A percentile compares a stretch with the other conserved stretches of the same genome.
phyloP scores from a whole-genome alignment of 495 filamentous ascomycete species.

The Aspergillus campestris region DNA sequence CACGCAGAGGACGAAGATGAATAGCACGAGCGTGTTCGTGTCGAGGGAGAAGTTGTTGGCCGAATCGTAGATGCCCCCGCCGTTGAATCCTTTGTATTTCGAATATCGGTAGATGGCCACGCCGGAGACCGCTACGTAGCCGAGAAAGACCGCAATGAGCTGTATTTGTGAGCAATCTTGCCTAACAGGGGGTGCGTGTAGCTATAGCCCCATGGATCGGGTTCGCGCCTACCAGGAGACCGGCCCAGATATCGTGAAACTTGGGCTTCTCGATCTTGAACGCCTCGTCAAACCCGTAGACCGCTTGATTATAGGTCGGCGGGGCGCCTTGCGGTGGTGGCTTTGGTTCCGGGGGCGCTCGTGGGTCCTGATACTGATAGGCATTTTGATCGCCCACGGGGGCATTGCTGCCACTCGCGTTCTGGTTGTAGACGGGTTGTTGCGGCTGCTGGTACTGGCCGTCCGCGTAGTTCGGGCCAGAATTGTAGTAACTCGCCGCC shows the following conservation, averaged over 20 bases:
- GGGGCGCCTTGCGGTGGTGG: constrained; percentile 22
- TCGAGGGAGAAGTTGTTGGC: constrained; percentile 55
- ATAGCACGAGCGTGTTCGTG: constrained; percentile 80
- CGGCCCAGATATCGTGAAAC: constrained; percentile 84
- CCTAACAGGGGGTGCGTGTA: not conserved
- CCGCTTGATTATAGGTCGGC: constrained; percentile 23
- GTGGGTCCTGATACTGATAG: constrained; percentile 14
- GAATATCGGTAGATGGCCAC: constrained; percentile 71
- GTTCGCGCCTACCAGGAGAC: constrained; percentile 50
- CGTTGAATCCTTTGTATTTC: constrained; percentile 54
- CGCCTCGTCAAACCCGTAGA: constrained; percentile 56
- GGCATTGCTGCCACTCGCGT: not conserved
- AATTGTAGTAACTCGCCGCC: constrained; percentile 34
- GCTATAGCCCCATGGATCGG: not conserved
- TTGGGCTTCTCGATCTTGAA: constrained; percentile 79
- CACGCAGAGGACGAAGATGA: constrained; percentile 63
- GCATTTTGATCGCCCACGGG: constrained; percentile 6
- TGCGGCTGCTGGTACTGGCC: constrained; percentile 11
- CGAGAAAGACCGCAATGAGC: constrained; percentile 65
- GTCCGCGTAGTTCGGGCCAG: constrained; percentile 19
- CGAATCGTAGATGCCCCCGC: constrained; percentile 65
- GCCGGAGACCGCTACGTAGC: constrained; percentile 70
- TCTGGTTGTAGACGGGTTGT: constrained; percentile 8
- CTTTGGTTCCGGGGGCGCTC: constrained; percentile 21
- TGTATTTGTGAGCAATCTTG: constrained; percentile 14